Percentiles rank a stretch among this genome's conserved stretches.
These are phyloP conservation scores for Aspergillus bombycis DNA, from an alignment of 2,329 filamentous ascomycete species.

Conservation along the genomic window DNA sequence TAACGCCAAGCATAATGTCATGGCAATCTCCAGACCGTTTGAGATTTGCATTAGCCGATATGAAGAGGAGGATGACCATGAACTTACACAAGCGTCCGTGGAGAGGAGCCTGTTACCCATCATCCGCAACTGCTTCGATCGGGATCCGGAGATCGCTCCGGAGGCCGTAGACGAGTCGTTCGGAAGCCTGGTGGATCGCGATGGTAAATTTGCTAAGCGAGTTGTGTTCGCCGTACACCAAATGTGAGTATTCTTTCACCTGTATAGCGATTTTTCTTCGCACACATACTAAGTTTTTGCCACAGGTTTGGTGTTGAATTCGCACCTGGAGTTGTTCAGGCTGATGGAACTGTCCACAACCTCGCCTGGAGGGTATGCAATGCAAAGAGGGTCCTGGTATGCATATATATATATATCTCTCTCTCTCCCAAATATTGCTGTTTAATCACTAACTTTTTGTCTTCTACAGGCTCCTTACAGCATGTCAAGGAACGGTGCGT, in stretches of 20 bases:
- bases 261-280: neutral
- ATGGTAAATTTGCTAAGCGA: constrained; percentile 84
- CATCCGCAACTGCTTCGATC: constrained; percentile 89
- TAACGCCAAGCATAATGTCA: constrained; percentile 86
- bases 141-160: constrained; percentile 87
- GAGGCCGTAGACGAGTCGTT: constrained; percentile 78
- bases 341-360: constrained; percentile 87
- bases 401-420: constrained; percentile 40
- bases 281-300: constrained; percentile 13
- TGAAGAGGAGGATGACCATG: constrained; percentile 65
- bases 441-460: neutral
- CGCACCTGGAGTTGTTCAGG: constrained; percentile 85
- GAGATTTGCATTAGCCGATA: constrained; percentile 84
- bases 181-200: constrained; percentile 79
- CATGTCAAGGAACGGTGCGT: constrained; percentile 66
- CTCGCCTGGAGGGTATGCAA: constrained; percentile 94
- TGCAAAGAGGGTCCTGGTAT: constrained; percentile 89
- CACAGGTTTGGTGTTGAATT: constrained; percentile 86
- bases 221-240: constrained; percentile 93
- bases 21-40: constrained; percentile 92
- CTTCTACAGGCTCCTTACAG: constrained; percentile 66
- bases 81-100: constrained; percentile 68
- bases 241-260: constrained; percentile 63
- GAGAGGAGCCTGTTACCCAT: constrained; percentile 79
- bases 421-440: too few relatives aligned